These are phyloP conservation scores for Neurospora sp. DNA, from an alignment of 495 filamentous ascomycete genomes.

Conservation along the genomic window DNA sequence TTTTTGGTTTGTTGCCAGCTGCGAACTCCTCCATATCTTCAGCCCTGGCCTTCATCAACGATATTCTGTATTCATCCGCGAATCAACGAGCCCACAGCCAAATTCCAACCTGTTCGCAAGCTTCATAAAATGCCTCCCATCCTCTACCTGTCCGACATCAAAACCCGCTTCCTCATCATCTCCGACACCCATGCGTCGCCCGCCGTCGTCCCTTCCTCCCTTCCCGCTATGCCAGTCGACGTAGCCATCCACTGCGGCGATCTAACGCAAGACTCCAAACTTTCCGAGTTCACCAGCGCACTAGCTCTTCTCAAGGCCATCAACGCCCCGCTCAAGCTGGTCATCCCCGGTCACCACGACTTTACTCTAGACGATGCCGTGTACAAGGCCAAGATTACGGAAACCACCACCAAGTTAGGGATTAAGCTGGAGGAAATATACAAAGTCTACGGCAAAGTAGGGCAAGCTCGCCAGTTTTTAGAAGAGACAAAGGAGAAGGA, in stretches of 20 bases:
- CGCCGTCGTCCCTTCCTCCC: neutral
- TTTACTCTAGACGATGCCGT: conserved; percentile 46
- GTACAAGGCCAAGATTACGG: neutral
- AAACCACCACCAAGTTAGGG: neutral
- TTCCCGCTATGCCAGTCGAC: conserved; percentile 27
- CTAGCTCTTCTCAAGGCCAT: conserved; percentile 41
- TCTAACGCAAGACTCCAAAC: conserved; percentile 48
- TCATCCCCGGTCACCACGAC: conserved; percentile 70
- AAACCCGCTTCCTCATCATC: conserved; percentile 40
- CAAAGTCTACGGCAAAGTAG: neutral
- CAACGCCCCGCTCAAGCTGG: conserved; percentile 54
- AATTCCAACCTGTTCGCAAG: neutral
- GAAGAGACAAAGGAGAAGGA: neutral
- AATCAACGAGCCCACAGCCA: neutral
- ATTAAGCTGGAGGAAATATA: neutral
- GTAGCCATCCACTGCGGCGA: conserved; percentile 61
- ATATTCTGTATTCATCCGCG: neutral
- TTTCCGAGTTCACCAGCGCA: conserved; percentile 39
- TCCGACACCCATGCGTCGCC: conserved; percentile 45
- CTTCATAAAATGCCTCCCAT: conserved; percentile 8
- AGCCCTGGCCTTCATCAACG: neutral
- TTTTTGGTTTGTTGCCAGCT: neutral
- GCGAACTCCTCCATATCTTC: neutral
- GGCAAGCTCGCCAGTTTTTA: neutral
- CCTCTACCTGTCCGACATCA: neutral